phyloP scores from a whole-genome alignment of 2,329 filamentous ascomycete species.

The Verruconis gallopava region DNA sequence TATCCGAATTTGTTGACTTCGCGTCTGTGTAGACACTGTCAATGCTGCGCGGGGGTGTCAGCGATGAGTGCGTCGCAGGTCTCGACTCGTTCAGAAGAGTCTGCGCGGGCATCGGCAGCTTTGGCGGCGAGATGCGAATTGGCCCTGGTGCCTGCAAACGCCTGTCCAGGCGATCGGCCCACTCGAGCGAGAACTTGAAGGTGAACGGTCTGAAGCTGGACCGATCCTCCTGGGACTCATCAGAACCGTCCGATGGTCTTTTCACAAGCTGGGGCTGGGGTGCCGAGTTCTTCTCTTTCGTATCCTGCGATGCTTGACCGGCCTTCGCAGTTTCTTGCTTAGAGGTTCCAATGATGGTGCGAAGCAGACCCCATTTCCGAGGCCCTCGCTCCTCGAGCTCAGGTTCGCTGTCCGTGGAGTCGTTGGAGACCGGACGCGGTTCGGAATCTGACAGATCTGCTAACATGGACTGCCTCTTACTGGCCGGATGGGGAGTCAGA shows the following conservation, averaged over 20 bases:
- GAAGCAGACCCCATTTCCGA: constrained; percentile 52
- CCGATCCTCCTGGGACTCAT: not conserved
- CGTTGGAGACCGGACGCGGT: constrained; percentile 2
- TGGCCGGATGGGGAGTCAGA: constrained; percentile 23
- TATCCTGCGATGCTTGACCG: not conserved
- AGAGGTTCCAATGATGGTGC: constrained; percentile 45
- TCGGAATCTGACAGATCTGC: constrained; percentile 4
- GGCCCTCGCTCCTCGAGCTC: constrained; percentile 12
- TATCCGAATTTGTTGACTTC: not conserved
- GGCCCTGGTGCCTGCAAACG: constrained; percentile 44
- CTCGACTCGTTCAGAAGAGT: constrained; percentile 39
- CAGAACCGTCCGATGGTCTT: not conserved
- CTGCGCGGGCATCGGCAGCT: constrained; percentile 59
- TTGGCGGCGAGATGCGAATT: constrained; percentile 51
- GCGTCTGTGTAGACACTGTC: not conserved
- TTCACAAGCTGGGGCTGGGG: not conserved
- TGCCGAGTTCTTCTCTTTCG: not conserved
- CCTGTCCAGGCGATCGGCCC: constrained; percentile 34
- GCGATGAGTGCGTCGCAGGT: not conserved
- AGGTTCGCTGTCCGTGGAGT: constrained; percentile 6
- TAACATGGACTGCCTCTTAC: not conserved
- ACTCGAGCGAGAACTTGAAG: constrained; percentile 65
- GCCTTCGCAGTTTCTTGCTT: constrained; percentile 19
- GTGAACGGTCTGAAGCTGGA: constrained; percentile 45
- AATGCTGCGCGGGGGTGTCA: not conserved